Conservation (phyloP, 176 grass and related monocot species). For the Oryza meridionalis region DNA sequence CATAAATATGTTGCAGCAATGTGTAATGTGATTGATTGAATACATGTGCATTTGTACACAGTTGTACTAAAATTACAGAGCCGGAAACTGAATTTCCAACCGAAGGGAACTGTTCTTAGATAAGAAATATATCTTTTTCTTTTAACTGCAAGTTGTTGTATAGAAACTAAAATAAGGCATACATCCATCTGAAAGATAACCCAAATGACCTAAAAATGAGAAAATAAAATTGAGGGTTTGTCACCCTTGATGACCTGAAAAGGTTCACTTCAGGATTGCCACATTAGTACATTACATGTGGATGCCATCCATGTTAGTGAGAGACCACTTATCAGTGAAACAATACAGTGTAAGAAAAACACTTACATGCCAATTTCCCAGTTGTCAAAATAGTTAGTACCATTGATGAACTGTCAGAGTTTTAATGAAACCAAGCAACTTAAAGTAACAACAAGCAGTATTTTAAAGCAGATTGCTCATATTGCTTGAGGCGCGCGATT, state of each 20-base stretch:
- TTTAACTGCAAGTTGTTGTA: neutral
- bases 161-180: neutral
- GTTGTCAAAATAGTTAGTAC: neutral
- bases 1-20: slow-evolving; percentile 18
- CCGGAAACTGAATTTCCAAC: neutral
- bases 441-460: no score
- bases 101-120: neutral
- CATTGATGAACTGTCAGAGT: neutral
- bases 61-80: neutral
- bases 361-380: neutral
- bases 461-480: neutral
- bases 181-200: neutral
- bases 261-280: neutral
- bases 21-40: slow-evolving; percentile 23
- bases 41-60: slow-evolving; percentile 3
- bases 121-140: neutral
- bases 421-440: no score
- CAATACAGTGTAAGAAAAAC: neutral
- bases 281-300: neutral
- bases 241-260: neutral
- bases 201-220: no score
- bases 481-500: neutral
- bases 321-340: neutral
- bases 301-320: neutral
- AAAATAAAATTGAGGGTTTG: no score